Conservation (phyloP, 2,329 filamentous ascomycete species). For the Stemphylium beticola region DNA sequence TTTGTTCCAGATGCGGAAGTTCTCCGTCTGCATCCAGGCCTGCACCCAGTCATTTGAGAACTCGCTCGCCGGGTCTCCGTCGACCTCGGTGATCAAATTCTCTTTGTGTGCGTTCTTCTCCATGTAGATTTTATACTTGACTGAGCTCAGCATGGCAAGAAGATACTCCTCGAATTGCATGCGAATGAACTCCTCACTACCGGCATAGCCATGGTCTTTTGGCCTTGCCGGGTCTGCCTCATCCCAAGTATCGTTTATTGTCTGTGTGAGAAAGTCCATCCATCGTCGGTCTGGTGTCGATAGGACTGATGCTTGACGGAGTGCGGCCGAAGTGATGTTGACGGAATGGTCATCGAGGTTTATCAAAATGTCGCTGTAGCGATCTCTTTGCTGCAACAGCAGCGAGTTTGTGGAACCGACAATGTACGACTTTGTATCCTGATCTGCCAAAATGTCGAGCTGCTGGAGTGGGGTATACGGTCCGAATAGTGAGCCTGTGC, state of each 20-base stretch:
- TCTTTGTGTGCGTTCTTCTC: conserved; percentile 58
- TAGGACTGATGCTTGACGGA: conserved; percentile 76
- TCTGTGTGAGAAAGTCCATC: conserved; percentile 95
- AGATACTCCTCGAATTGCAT: conserved; percentile 98
- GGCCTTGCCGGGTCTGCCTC: conserved; percentile 84
- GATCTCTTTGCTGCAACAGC: conserved; percentile 89
- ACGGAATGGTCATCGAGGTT: conserved; percentile 91
- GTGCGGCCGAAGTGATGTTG: conserved; percentile 79
- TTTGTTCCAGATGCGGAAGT: conserved; percentile 86
- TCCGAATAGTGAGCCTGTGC: conserved; percentile 93
- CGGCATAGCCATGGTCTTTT: conserved; percentile 93
- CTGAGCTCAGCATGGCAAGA: conserved; percentile 81
- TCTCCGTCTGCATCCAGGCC: conserved; percentile 87
- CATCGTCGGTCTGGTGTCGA: conserved; percentile 89
- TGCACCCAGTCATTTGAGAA: conserved; percentile 85
- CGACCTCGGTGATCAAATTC: conserved; percentile 66
- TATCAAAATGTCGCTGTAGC: conserved; percentile 94
- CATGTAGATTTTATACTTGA: conserved; percentile 76
- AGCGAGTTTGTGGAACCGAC: conserved; percentile 97
- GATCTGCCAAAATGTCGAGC: conserved; percentile 89
- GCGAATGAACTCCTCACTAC: conserved; percentile 96
- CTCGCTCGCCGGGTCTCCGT: conserved; percentile 83
- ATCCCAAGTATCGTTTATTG: conserved; percentile 96
- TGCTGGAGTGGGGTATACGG: conserved; percentile 97
- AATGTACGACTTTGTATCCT: conserved; percentile 94